Evolutionary conservation across 2,329 filamentous ascomycete species (phyloP).

Genomic region (Beauveria australis): DNA sequence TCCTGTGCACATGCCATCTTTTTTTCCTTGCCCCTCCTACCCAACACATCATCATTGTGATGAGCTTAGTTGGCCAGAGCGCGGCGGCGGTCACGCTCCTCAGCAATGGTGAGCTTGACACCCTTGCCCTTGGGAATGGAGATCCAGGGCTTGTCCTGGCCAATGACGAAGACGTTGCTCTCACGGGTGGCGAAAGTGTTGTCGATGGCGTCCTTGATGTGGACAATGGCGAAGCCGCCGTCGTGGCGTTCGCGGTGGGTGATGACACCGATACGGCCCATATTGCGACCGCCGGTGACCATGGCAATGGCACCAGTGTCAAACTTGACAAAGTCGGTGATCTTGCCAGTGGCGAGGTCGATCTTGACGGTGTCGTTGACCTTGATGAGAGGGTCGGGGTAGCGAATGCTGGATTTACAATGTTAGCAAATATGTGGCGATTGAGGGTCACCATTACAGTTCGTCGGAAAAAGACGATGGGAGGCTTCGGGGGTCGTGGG

Average conservation of each 20-base stretch:
- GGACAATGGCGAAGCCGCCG: slow-evolving; percentile 99
- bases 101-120: slow-evolving; percentile 98
- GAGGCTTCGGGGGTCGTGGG: background rate
- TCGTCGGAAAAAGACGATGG: slow-evolving; percentile 20
- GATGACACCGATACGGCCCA: slow-evolving; percentile 99
- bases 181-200: slow-evolving; percentile 99
- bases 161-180: slow-evolving; percentile 99
- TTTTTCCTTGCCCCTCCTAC: slow-evolving; percentile 16
- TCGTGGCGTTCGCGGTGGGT: slow-evolving; percentile 99
- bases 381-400: slow-evolving; percentile 97
- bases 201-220: slow-evolving; percentile 99
- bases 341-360: slow-evolving; percentile 93
- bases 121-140: slow-evolving; percentile 99
- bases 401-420: slow-evolving; percentile 70
- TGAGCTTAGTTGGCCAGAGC: slow-evolving; percentile 50
- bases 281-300: slow-evolving; percentile 99
- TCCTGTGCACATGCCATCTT: slow-evolving; percentile 30
- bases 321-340: slow-evolving; percentile 96
- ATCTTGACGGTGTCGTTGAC: slow-evolving; percentile 99
- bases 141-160: slow-evolving; percentile 98
- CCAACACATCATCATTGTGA: slow-evolving; percentile 2
- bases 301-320: slow-evolving; percentile 97
- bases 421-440: slow-evolving; percentile 31
- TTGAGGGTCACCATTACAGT: slow-evolving; percentile 10
- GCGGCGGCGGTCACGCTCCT: slow-evolving; percentile 97